Evolutionary conservation across 768 basidiomycete genomes (phyloP).

Genomic region (Gymnopilus junonius): DNA sequence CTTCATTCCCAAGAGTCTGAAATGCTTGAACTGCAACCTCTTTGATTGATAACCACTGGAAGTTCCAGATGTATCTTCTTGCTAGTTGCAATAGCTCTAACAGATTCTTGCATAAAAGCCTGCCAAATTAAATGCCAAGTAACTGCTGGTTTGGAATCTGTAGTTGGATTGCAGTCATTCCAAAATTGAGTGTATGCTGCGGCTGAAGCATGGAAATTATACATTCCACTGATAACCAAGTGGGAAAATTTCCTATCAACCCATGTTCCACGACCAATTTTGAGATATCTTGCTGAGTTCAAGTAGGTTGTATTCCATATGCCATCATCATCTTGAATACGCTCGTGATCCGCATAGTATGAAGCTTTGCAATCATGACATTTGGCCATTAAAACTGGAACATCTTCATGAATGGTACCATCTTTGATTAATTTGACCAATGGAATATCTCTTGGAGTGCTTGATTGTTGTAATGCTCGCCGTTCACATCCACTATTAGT

Average conservation of each 20-base stretch:
- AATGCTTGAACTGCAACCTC: conserved; percentile 3
- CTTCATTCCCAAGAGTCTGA: conserved; percentile 9
- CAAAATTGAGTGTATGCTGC: neutral
- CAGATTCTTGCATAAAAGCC: conserved; percentile 21
- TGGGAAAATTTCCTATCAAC: conserved; percentile 18
- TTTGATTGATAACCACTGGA: neutral
- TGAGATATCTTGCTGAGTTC: conserved; percentile 19
- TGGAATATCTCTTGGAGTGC: neutral
- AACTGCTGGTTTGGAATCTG: neutral
- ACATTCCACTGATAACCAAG: conserved; percentile 10
- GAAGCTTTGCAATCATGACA: neutral
- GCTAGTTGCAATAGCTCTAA: conserved; percentile 1
- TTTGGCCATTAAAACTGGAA: neutral
- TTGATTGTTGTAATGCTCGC: neutral
- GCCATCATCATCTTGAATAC: neutral
- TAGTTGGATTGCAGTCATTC: neutral
- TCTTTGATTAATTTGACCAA: neutral
- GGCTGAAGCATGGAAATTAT: conserved; percentile 1
- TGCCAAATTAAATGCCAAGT: conserved; percentile 15
- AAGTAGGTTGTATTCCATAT: neutral
- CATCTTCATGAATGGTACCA: neutral
- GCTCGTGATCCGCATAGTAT: conserved; percentile 20
- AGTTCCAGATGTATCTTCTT: neutral
- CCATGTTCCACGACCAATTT: conserved; percentile 18
- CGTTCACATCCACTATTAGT: neutral